Percentiles rank a stretch among this genome's conserved stretches.
Conservation (phyloP, 345 rosid species). For the Pseudoturritis turrita region DNA sequence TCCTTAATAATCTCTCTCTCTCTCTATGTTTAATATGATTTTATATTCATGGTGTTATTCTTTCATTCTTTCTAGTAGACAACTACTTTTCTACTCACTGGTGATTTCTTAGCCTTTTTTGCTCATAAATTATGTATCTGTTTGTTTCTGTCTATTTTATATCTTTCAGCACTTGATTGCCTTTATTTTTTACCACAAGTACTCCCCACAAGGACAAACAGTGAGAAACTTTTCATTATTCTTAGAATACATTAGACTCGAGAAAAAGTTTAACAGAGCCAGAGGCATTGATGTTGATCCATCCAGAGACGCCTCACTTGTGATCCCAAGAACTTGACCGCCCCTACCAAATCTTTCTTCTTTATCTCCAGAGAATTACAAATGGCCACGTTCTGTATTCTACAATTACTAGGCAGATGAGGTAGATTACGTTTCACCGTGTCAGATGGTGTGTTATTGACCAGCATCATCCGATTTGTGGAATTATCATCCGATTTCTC, state of each 20-base stretch:
- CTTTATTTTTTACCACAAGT: too few relatives aligned
- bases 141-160: neutral
- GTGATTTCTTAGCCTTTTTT: neutral
- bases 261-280: neutral
- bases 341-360: neutral
- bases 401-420: neutral
- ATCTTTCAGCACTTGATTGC: too few relatives aligned
- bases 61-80: constrained; percentile 16
- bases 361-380: neutral
- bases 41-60: constrained; percentile 17
- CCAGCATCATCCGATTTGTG: neutral
- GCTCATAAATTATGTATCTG: neutral
- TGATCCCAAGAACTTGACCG: neutral
- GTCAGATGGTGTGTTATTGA: neutral
- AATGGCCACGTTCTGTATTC: neutral
- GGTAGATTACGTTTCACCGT: neutral
- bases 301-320: neutral
- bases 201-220: too few relatives aligned
- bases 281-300: neutral
- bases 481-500: neutral
- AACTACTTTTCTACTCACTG: neutral
- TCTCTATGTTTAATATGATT: neutral
- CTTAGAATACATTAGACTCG: neutral
- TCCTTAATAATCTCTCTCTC: constrained; percentile 1
- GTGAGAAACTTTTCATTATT: neutral